Evolutionary conservation across 805 yeast genomes (phyloP).

Genomic region (Kazachstania taianensis): DNA sequence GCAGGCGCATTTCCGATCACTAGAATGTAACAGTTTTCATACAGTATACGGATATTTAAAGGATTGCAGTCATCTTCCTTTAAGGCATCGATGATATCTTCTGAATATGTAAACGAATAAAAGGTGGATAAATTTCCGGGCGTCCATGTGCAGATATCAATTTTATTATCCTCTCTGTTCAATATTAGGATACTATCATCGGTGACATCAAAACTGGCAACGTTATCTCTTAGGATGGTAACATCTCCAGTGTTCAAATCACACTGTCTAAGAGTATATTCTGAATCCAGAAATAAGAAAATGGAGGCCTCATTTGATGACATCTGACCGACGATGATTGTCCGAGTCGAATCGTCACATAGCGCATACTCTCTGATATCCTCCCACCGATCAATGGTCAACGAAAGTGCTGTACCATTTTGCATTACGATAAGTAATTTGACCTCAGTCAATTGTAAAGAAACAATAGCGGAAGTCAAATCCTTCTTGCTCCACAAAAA

Average conservation of each 20-base stretch:
- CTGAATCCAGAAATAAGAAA: background rate
- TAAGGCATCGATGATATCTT: constrained; percentile 18
- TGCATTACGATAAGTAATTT: constrained; percentile 23
- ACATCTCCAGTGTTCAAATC: background rate
- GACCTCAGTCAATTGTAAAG: constrained; percentile 26
- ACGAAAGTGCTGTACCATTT: background rate
- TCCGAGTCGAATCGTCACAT: no score
- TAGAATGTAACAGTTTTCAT: constrained; percentile 16
- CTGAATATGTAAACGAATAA: no score
- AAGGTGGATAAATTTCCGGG: no score
- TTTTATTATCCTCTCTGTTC: no score
- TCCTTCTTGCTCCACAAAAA: constrained; percentile 10
- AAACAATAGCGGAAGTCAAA: constrained; percentile 21
- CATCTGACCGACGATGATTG: no score
- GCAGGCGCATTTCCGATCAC: constrained; percentile 25
- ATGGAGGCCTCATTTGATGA: no score
- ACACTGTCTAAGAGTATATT: background rate
- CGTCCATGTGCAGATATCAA: no score
- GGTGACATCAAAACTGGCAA: background rate
- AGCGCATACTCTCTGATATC: no score
- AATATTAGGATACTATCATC: no score
- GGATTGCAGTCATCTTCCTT: constrained; percentile 26
- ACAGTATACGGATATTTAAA: constrained; percentile 15
- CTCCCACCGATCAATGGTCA: background rate
- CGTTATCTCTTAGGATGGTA: background rate